These are phyloP conservation scores for Alopecurus myosuroides DNA, from an alignment of 176 grass and related monocot species.

Conservation along the genomic window DNA sequence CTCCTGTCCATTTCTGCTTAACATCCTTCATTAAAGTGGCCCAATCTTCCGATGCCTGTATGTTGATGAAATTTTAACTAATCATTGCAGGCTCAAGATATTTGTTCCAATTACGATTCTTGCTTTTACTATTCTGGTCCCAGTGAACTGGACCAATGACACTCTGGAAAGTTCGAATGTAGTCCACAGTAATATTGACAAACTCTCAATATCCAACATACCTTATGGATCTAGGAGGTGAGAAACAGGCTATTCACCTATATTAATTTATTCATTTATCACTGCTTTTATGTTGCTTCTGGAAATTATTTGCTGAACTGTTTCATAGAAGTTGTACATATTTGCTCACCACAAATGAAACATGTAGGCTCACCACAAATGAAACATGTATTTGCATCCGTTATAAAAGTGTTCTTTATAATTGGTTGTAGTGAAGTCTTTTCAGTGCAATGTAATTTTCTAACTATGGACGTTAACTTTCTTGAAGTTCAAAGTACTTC, in stretches of 20 bases:
- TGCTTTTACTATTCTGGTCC: constrained; percentile 70
- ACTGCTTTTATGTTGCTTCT: neutral
- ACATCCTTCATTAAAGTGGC: neutral
- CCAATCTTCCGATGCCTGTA: neutral
- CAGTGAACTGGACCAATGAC: constrained; percentile 87
- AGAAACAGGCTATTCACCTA: neutral
- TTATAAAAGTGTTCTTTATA: neutral
- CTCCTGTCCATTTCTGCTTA: neutral
- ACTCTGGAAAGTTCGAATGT: constrained; percentile 37
- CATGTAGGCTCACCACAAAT: neutral
- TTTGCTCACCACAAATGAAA: neutral
- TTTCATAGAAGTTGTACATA: constrained; percentile 13
- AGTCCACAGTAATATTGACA: constrained; percentile 60
- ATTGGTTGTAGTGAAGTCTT: neutral
- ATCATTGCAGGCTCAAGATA: constrained; percentile 76
- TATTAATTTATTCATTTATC: neutral
- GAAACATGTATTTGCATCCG: neutral
- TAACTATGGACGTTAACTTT: neutral
- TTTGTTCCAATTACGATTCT: constrained; percentile 86
- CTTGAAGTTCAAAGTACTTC: constrained; percentile 9
- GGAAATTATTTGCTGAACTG: neutral
- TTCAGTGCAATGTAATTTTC: neutral
- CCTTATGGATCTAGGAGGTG: constrained; percentile 73
- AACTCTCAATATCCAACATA: constrained; percentile 91
- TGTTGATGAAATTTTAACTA: constrained; percentile 8